Percentiles rank a stretch among this genome's conserved stretches.
Evolutionary conservation across 805 yeast species (phyloP).

Genomic region (Barnettozyma pratensis): DNA sequence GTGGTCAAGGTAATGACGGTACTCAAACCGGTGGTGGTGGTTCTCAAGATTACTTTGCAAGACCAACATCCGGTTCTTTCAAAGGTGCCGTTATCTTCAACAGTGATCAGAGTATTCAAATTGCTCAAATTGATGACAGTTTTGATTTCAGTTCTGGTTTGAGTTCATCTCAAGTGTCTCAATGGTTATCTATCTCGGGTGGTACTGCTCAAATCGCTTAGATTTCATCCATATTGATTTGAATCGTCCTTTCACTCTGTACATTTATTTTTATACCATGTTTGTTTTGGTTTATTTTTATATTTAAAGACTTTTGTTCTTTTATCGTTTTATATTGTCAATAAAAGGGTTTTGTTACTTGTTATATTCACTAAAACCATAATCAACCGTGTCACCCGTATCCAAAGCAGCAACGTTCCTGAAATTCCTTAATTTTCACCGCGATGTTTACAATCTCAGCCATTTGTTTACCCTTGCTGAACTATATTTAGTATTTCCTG

Average conservation of each 20-base stretch:
- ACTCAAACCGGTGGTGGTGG: conserved; percentile 76
- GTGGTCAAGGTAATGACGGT: conserved; percentile 66
- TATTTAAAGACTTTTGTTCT: too few relatives aligned
- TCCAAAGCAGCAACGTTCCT: too few relatives aligned
- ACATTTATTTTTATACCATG: not conserved
- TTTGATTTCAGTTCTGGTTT: conserved; percentile 49
- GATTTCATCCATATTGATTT: too few relatives aligned
- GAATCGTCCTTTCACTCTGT: too few relatives aligned
- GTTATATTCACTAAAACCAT: too few relatives aligned
- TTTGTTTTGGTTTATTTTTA: not conserved
- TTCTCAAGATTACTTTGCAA: conserved; percentile 75
- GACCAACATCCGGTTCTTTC: conserved; percentile 75
- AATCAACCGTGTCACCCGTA: too few relatives aligned
- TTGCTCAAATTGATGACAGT: conserved; percentile 54
- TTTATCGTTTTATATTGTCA: too few relatives aligned
- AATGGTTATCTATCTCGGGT: conserved; percentile 55
- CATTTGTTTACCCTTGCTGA: too few relatives aligned
- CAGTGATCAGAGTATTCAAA: conserved; percentile 45
- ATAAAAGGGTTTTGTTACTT: too few relatives aligned
- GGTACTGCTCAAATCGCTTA: conserved; percentile 31
- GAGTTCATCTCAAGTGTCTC: conserved; percentile 47
- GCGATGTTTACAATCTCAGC: too few relatives aligned
- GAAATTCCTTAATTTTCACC: too few relatives aligned
- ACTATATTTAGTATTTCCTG: too few relatives aligned
- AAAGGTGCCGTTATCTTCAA: conserved; percentile 89